A percentile compares a stretch with the other conserved stretches of the same genome.
phyloP scores from a whole-genome alignment of 2,329 filamentous ascomycete species.

The Stagonosporopsis vannaccii region DNA sequence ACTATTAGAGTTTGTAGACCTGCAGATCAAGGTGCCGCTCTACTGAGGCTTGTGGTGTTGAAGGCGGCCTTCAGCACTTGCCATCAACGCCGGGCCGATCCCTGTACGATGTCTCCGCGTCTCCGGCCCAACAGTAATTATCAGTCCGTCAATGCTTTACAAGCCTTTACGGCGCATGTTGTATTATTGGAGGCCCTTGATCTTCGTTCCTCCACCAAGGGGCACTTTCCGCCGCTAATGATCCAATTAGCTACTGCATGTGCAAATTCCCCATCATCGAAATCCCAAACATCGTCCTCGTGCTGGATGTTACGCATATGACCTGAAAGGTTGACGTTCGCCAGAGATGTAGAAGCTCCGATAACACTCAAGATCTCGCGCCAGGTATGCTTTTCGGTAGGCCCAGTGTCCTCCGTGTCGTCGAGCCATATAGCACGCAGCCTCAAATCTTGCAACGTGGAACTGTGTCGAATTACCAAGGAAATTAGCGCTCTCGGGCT shows the following conservation, averaged over 20 bases:
- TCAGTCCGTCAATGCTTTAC: not conserved
- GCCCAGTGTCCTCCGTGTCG: not conserved
- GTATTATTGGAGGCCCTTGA: not conserved
- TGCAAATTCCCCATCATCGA: not conserved
- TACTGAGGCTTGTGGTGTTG: not conserved
- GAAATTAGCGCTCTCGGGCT: slow-evolving; percentile 5
- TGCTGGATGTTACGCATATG: not conserved
- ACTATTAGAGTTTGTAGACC: not conserved
- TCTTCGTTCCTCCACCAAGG: not conserved
- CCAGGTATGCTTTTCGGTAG: not conserved
- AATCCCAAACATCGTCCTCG: slow-evolving; percentile 2
- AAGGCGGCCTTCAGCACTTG: not conserved
- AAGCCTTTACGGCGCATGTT: not conserved
- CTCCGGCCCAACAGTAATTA: not conserved
- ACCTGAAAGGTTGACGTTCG: not conserved
- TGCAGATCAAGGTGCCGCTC: not conserved
- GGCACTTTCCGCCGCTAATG: not conserved
- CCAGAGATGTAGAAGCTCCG: not conserved
- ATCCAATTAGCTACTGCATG: not conserved
- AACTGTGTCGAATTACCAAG: slow-evolving; percentile 13
- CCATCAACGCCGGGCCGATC: not conserved
- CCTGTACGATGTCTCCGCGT: not conserved
- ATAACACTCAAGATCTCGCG: not conserved
- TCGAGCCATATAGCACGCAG: slow-evolving; percentile 11
- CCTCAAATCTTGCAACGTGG: slow-evolving; percentile 20